These are phyloP conservation scores for Corrigiola litoralis DNA, from an alignment of 179 eudicot genomes.

Conservation along the genomic window DNA sequence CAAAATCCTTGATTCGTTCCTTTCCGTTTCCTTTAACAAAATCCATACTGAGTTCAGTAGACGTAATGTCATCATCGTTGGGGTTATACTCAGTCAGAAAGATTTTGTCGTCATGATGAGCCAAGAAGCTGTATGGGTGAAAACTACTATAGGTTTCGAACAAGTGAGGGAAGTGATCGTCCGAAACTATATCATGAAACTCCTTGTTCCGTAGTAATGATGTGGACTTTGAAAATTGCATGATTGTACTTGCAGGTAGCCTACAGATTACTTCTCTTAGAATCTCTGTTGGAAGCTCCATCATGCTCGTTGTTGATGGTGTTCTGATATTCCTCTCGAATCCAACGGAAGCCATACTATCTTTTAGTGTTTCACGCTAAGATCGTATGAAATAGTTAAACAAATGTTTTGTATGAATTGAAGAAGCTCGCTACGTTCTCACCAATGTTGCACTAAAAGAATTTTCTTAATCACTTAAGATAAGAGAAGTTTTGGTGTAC, in stretches of 20 bases:
- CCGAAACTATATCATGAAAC: not conserved
- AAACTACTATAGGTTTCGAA: not conserved
- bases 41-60: not conserved
- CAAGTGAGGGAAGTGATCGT: not conserved
- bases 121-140: not conserved
- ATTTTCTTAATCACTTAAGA: too few species aligned
- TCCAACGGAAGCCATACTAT: too few species aligned
- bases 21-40: not conserved
- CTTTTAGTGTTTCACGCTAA: too few species aligned
- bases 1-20: not conserved
- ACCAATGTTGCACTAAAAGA: too few species aligned
- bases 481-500: too few species aligned
- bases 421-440: too few species aligned
- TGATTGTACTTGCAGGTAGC: not conserved
- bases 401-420: too few species aligned
- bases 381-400: too few species aligned
- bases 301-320: too few species aligned
- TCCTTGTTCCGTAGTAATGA: not conserved
- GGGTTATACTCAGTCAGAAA: not conserved
- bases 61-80: not conserved
- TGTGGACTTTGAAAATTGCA: not conserved
- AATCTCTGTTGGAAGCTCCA: too few species aligned
- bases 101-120: not conserved
- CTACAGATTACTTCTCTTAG: too few species aligned
- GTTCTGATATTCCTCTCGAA: too few species aligned